Evolutionary conservation across 345 rosid species (phyloP), one percentile per base, ranked within the genome.

Genomic region (Aegle marmelos): DNA sequence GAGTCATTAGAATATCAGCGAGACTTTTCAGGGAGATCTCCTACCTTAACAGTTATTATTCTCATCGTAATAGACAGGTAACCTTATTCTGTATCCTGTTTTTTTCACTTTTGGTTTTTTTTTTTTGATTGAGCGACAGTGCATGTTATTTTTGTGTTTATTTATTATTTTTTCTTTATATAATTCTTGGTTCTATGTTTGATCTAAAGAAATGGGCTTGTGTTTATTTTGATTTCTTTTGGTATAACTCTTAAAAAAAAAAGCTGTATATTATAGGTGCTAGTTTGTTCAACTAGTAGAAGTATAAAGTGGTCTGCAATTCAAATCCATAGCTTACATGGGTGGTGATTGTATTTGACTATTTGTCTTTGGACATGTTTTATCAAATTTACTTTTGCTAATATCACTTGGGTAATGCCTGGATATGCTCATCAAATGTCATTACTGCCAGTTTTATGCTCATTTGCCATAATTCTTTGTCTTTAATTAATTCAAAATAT

Each of bases 61-160:
- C 45, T 68, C 76, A 81, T 50, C 48, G 6, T 5, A 61, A 48
- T 27, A 73, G 31, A 19, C 78, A 39, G 66, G 86, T 85, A 82
- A 75, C 57, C n/a, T 36, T 50, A 9, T 25, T 27, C n/a, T 39
- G 2, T 53, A 37, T 24, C 33, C 2, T 0, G 10, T n/a, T 39
- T 39, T 2, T 39, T 39, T 39, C 3, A 39, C n/a, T 34, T 74
- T 65, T 78, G n/a, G 31, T 27, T 74, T 21, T 57, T 37, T 1
- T 16, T 22, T n/a, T 81, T 27, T 60, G 45, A 39, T 39, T 0
- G 13, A 39, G 11, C 13, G 9, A 2, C 28, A 7, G 45, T 62
- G 66, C 16, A 64, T 33, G 11, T 6, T 45, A 66, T 27, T 66
- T 28, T 16, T 48, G 37, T 21, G 56, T 33, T 25, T 56, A 34